These are phyloP conservation scores for Diaporthe citrichinensis DNA, from an alignment of 2,329 filamentous ascomycete species.

Conservation along the genomic window DNA sequence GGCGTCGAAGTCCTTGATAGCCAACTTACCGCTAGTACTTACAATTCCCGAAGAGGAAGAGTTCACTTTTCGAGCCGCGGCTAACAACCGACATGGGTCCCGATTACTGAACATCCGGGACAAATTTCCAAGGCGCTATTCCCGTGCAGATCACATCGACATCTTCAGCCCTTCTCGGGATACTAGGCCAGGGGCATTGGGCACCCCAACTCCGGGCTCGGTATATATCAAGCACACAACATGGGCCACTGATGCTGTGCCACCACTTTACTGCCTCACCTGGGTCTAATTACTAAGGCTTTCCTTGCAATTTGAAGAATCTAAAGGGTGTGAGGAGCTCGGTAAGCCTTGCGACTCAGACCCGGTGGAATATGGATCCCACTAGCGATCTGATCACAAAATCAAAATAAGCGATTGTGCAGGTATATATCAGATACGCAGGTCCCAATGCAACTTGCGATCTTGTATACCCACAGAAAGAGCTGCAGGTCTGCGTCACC, in stretches of 20 bases:
- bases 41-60: slow-evolving; percentile 28
- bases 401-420: neutral
- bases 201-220: neutral
- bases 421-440: neutral
- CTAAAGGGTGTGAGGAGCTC: neutral
- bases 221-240: neutral
- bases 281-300: neutral
- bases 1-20: neutral
- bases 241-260: neutral
- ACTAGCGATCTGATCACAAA: slow-evolving; percentile 17
- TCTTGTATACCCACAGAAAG: neutral
- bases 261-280: neutral
- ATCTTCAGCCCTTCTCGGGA: neutral
- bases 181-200: neutral
- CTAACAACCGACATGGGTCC: neutral
- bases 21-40: neutral
- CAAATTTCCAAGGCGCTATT: neutral
- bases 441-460: neutral
- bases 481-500: neutral
- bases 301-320: neutral
- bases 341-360: neutral
- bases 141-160: neutral
- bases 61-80: slow-evolving; percentile 10
- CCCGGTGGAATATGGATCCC: neutral
- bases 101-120: slow-evolving; percentile 23